Base-by-base conservation (phyloP, 2,329 filamentous ascomycete species). In the Thermothelomyces thermophilus region DNA sequence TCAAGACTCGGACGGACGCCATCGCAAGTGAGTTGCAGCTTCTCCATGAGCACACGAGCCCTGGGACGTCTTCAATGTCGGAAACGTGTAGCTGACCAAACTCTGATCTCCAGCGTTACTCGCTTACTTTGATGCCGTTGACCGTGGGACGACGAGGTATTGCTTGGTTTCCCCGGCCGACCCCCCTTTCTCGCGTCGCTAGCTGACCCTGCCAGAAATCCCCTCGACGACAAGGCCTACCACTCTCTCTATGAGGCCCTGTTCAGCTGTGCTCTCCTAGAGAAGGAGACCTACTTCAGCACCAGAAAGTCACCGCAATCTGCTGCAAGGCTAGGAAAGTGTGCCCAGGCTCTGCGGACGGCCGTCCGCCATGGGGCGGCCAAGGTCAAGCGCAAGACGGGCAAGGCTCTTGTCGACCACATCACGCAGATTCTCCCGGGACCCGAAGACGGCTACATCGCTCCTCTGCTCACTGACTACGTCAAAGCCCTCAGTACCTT, bases 191-290 rank as follows among this genome's bases (percentile, higher is more conserved):
- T 8, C 22, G 9, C 31, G 5, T 14, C 24, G 34, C n/a, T 44
- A 49, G 19, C 33, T 47, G 46, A 49, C 48, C 0, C 2, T 9
- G 10, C 14, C 26, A 45, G 53, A 49, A 51, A 39, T 26, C 50
- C 67, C 11, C 71, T 95, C 30, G 78, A 77, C 40, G 88, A 95
- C 63, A 87, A 86, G 63, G 78, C 79, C n/a, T 95, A 87, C 58
- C 85, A 93, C 62, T 78, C 79, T 52, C 82, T 96, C 37, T 87
- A 88, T 59, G 89, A 96, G 61, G 78, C 80, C 1, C 71, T 97
- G 2, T 95, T 96, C 62, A 76, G 78, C 47, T 84, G 76, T 62
- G 77, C 77, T 1, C 65, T 83, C 16, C 67, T 75, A 13, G 90
- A 95, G 58, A 89, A 87, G 63, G 73, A 81, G 9, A 64, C 68